Evolutionary conservation across 1,139 yeast genomes (phyloP).

Genomic region (Debaryomyces psychrophilus): DNA sequence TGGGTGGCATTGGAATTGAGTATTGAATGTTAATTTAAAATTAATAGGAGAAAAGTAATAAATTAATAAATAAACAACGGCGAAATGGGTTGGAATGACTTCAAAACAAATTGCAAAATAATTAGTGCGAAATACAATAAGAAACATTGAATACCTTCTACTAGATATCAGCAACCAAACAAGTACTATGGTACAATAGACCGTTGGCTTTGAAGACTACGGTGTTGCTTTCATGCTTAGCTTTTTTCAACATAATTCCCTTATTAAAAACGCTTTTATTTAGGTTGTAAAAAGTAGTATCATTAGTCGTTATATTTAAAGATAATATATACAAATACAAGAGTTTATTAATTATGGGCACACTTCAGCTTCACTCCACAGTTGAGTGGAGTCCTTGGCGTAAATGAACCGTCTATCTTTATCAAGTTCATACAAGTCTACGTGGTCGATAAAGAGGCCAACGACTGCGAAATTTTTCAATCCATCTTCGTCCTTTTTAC

Average conservation of each 20-base stretch:
- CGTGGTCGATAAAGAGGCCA: conserved; percentile 69
- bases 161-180: background rate
- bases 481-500: conserved; percentile 69
- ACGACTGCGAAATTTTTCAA: conserved; percentile 69
- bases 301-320: conserved; percentile 7
- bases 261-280: background rate
- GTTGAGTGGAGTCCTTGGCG: conserved; percentile 57
- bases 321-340: background rate
- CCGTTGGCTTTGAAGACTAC: background rate
- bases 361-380: conserved; percentile 77
- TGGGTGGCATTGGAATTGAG: conserved; percentile 27
- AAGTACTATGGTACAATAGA: background rate
- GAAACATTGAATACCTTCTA: background rate
- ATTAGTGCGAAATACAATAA: conserved; percentile 6
- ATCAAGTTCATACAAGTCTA: conserved; percentile 68
- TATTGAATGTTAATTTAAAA: conserved; percentile 1
- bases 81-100: conserved; percentile 12
- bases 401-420: conserved; percentile 59
- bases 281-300: background rate
- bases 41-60: conserved; percentile 10
- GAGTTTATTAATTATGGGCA: conserved; percentile 54
- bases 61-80: conserved; percentile 12
- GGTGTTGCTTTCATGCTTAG: background rate
- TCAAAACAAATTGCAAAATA: conserved; percentile 13
- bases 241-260: background rate